Conservation (phyloP, 768 basidiomycete species). For the Lentinula aciculospora region DNA sequence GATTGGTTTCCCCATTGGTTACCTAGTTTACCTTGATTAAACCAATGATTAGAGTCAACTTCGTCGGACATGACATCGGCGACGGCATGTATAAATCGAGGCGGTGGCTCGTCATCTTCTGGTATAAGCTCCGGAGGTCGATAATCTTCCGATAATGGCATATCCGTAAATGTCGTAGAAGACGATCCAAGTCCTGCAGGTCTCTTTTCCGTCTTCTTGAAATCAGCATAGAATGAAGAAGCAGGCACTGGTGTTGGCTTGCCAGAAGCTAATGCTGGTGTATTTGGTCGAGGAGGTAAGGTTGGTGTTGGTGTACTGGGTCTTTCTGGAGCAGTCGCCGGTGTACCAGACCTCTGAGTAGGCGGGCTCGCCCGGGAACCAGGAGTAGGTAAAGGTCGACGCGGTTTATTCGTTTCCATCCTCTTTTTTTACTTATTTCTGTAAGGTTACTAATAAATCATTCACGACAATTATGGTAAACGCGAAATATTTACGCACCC, state of each 20-base stretch:
- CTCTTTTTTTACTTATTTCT: not conserved
- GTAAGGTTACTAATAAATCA: too few relatives aligned
- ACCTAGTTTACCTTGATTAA: not conserved
- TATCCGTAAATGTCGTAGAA: slow-evolving; percentile 33
- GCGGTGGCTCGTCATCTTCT: slow-evolving; percentile 25
- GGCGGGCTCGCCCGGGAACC: not conserved
- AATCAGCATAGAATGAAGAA: slow-evolving; percentile 30
- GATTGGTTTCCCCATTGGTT: slow-evolving; percentile 2
- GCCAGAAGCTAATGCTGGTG: not conserved
- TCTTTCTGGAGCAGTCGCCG: slow-evolving; percentile 3
- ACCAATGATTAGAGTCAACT: slow-evolving; percentile 23
- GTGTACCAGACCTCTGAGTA: not conserved
- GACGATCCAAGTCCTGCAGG: slow-evolving; percentile 35
- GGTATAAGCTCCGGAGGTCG: not conserved
- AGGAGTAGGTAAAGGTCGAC: slow-evolving; percentile 11
- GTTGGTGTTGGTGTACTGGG: slow-evolving; percentile 11
- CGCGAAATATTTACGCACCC: too few relatives aligned
- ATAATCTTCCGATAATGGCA: slow-evolving; percentile 20
- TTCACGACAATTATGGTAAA: too few relatives aligned
- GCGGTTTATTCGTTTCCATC: slow-evolving; percentile 1
- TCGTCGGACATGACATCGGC: slow-evolving; percentile 30
- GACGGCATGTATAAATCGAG: slow-evolving; percentile 54
- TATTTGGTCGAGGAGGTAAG: not conserved
- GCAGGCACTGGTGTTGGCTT: slow-evolving; percentile 19
- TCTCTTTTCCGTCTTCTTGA: slow-evolving; percentile 19